A percentile compares a stretch with the other conserved stretches of the same genome.
Evolutionary conservation across 257 asterid species (phyloP).

Genomic region (Catharanthus roseus): DNA sequence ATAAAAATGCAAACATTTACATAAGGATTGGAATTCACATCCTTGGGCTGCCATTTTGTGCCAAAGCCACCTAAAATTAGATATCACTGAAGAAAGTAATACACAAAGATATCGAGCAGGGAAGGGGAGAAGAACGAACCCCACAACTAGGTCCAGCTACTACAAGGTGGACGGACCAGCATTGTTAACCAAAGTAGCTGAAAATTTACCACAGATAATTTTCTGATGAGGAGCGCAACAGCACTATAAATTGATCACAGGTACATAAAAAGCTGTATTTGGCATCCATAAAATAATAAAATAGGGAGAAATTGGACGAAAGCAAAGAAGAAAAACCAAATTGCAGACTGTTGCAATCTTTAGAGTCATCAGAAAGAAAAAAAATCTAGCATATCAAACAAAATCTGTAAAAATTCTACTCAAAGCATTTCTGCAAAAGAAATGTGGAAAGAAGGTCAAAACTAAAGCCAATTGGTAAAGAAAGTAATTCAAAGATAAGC

Average conservation of each 20-base stretch:
- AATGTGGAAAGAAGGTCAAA: neutral
- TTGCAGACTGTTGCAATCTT: neutral
- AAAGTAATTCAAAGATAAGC: neutral
- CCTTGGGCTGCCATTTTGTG: neutral
- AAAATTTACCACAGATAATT: neutral
- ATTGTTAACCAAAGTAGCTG: neutral
- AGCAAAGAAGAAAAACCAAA: neutral
- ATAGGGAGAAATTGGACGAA: neutral
- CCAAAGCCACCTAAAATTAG: no score
- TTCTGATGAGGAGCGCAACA: neutral
- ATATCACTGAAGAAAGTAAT: no score
- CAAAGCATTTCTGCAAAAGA: neutral
- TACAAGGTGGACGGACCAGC: neutral
- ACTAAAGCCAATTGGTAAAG: neutral
- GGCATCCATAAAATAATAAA: neutral
- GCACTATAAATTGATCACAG: neutral
- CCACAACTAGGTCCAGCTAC: neutral
- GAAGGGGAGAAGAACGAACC: no score
- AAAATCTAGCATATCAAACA: neutral
- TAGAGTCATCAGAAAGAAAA: slow-evolving; percentile 1
- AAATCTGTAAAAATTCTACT: neutral
- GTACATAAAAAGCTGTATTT: neutral
- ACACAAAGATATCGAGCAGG: no score
- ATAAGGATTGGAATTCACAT: neutral
- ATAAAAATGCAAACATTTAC: neutral